Conservation (phyloP, 805 yeast genomes). For the Saccharomycopsis microspora region DNA sequence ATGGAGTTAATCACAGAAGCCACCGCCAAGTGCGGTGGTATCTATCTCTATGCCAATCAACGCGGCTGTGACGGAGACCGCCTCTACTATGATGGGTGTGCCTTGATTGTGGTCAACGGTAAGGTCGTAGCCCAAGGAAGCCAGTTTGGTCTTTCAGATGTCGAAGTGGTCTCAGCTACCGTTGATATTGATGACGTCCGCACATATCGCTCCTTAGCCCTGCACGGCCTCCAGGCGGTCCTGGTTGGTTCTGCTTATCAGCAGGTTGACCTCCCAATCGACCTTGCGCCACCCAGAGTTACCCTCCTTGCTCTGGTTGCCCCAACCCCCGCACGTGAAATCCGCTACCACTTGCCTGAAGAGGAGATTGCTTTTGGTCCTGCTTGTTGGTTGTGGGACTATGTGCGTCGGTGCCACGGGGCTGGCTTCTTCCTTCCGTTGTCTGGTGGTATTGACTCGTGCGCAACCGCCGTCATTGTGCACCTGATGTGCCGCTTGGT, state of each 20-base stretch:
- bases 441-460: slow-evolving; percentile 96
- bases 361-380: slow-evolving; percentile 98
- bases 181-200: slow-evolving; percentile 88
- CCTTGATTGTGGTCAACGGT: slow-evolving; percentile 88
- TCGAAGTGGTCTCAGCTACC: slow-evolving; percentile 92
- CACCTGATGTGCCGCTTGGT: slow-evolving; percentile 91
- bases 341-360: slow-evolving; percentile 70
- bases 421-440: slow-evolving; percentile 90
- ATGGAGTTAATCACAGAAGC: slow-evolving; percentile 82
- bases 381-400: slow-evolving; percentile 99
- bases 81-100: slow-evolving; percentile 94
- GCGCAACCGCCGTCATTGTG: slow-evolving; percentile 93
- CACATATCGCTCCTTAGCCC: slow-evolving; percentile 59
- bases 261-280: slow-evolving; percentile 50
- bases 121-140: slow-evolving; percentile 84
- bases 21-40: slow-evolving; percentile 92
- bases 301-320: slow-evolving; percentile 48
- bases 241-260: slow-evolving; percentile 25
- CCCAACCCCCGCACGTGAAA: slow-evolving; percentile 42
- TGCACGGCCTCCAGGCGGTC: slow-evolving; percentile 63
- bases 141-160: slow-evolving; percentile 83
- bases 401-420: slow-evolving; percentile 78
- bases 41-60: slow-evolving; percentile 88
- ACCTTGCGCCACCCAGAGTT: slow-evolving; percentile 48
- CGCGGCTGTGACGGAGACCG: slow-evolving; percentile 98